Base-by-base conservation (phyloP, 805 yeast species). In the Spathaspora arborariae region DNA sequence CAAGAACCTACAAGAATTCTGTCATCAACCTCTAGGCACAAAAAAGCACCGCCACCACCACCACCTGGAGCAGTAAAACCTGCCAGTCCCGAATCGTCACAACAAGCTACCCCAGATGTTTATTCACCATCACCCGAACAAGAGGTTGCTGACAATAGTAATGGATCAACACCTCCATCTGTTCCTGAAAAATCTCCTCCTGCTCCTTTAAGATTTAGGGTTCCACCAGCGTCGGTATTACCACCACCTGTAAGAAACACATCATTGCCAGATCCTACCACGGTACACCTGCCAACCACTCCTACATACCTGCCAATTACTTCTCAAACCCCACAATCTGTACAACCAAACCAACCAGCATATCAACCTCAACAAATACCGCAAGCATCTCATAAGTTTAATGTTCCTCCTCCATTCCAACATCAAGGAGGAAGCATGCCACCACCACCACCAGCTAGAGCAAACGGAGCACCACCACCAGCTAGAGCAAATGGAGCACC, bases 11-110 rank as follows among this genome's bases (percentile, higher is more conserved):
- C 22, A n/a, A 22, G 45, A 18, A 20, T 33, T 11, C 34, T 35
- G 34, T 42, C 54, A 2, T 45, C 62, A 8, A 42, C 59, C 3
- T 26, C 45, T n/a, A 61, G 53, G 40, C 46, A 46, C 8, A 65
- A 62, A 42, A 67, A 65, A 53, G 69, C 70, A 2, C 72, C 74
- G 1, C 75, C 75, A 6, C 74, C 76, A 4, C 74, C 75, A 1
- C 66, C 71, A 20, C 56, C 62, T 16, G 49, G 53, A 27, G 47
- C 46, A 30, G 33, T 51, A n/a, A 36, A 58, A 10, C 34, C 49
- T 3, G 38, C 59, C 9, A 27, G 47, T 22, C 52, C 51, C 6
- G 44, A 51, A 5, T 41, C 54, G 19, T 20, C 51, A 19, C 48
- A 59, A 11, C 18, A 30, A 30, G 35, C 18, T 13, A 30, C 35